These are phyloP conservation scores for Leersia perrieri DNA, from an alignment of 176 grass and related monocot species.

Conservation along the genomic window DNA sequence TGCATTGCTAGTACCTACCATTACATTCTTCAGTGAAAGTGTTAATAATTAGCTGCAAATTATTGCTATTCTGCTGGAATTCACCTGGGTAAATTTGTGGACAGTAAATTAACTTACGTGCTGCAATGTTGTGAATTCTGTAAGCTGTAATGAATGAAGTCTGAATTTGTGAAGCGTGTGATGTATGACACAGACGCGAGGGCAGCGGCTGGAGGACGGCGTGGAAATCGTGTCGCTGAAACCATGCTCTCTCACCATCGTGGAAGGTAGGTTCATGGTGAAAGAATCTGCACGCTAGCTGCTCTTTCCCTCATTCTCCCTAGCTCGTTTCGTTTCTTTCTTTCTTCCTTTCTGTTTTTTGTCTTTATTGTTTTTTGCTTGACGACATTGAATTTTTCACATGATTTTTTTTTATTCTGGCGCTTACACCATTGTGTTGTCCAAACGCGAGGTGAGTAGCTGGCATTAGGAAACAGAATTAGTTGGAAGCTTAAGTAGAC, in stretches of 20 bases:
- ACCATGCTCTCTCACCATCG: constrained; percentile 62
- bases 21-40: background rate
- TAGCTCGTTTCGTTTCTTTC: background rate
- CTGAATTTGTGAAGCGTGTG: background rate
- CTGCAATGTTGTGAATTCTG: background rate
- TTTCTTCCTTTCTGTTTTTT: background rate
- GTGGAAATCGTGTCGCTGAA: constrained; percentile 78
- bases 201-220: constrained; percentile 63
- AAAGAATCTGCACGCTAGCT: constrained; percentile 6
- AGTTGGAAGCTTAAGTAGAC: background rate
- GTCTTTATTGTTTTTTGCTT: background rate
- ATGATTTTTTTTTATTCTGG: background rate
- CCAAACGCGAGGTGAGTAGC: background rate
- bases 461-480: background rate
- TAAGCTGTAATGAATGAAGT: background rate
- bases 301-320: background rate
- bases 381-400: background rate
- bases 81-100: background rate
- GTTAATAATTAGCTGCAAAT: background rate
- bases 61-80: background rate
- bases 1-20: background rate
- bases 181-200: constrained; percentile 58
- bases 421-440: background rate
- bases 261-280: constrained; percentile 67
- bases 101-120: background rate